phyloP scores from a whole-genome alignment of 2,329 filamentous ascomycete genomes.

The Knoxdaviesia proteae region DNA sequence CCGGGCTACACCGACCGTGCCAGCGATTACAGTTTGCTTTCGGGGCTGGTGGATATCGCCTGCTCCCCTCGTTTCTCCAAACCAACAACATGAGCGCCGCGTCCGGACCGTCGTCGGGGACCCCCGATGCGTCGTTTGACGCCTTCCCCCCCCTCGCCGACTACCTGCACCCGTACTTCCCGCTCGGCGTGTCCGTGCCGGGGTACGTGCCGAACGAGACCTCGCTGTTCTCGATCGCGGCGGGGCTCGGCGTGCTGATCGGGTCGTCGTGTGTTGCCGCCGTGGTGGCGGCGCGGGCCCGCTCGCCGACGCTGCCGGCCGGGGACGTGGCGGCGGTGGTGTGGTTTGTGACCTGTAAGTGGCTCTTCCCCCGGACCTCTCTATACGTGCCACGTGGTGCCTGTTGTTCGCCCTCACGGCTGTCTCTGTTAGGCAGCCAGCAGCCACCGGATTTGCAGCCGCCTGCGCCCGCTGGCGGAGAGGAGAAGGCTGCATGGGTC shows the following conservation, averaged over 20 bases:
- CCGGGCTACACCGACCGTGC: too few species aligned
- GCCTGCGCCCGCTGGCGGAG: too few species aligned
- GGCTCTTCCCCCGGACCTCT: background rate
- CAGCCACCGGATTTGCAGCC: background rate
- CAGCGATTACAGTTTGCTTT: too few species aligned
- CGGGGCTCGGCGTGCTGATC: slow-evolving; percentile 1
- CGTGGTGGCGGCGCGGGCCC: background rate
- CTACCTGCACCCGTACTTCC: slow-evolving; percentile 46
- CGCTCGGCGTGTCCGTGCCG: slow-evolving; percentile 37
- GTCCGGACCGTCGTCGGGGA: too few species aligned
- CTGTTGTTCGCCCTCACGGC: background rate
- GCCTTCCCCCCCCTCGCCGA: too few species aligned
- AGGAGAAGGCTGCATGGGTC: too few species aligned
- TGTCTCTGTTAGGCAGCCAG: background rate
- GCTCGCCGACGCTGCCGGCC: background rate
- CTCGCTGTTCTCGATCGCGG: slow-evolving; percentile 10
- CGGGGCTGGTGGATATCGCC: too few species aligned
- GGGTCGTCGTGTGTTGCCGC: background rate
- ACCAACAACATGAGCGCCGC: too few species aligned
- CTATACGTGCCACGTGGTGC: background rate
- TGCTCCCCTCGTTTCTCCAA: too few species aligned
- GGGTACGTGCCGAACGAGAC: slow-evolving; percentile 47
- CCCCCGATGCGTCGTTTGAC: too few species aligned
- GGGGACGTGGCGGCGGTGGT: background rate
- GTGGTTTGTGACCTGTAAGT: slow-evolving; percentile 4